Conservation (phyloP, 495 filamentous ascomycete species). For the Penicillium verhagenii region DNA sequence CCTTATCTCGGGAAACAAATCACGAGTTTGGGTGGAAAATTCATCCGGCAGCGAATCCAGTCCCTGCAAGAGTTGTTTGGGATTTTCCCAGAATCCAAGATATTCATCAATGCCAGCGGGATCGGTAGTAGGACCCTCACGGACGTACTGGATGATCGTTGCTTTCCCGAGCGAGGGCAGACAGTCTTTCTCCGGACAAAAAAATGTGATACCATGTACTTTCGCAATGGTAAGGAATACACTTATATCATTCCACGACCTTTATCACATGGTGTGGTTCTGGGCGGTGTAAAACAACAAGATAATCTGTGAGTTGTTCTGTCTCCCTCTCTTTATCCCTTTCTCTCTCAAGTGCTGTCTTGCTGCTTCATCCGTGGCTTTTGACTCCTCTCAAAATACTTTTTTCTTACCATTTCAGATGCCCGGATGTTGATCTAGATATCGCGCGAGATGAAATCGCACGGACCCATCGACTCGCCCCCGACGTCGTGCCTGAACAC, state of each 20-base stretch:
- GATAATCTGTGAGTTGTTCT: conserved; percentile 31
- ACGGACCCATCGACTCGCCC: conserved; percentile 41
- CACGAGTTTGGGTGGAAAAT: conserved; percentile 32
- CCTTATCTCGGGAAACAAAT: conserved; percentile 36
- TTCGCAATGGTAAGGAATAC: conserved; percentile 47
- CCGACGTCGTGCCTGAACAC: conserved; percentile 37
- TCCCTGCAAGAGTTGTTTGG: conserved; percentile 39
- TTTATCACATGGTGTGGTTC: conserved; percentile 39
- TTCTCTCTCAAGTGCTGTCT: too few relatives aligned
- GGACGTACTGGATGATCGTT: conserved; percentile 39
- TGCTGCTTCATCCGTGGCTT: too few relatives aligned
- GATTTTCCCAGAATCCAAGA: conserved; percentile 37
- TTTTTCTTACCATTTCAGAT: conserved; percentile 17
- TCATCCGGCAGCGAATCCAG: conserved; percentile 38
- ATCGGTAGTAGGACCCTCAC: conserved; percentile 35
- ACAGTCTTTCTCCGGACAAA: conserved; percentile 41
- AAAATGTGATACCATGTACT: conserved; percentile 34
- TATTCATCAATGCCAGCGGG: conserved; percentile 49
- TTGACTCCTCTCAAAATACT: too few relatives aligned
- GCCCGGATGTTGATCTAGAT: conserved; percentile 37
- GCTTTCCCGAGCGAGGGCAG: conserved; percentile 44
- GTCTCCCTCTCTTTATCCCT: too few relatives aligned
- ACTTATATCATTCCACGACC: conserved; percentile 53
- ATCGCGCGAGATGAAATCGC: conserved; percentile 43
- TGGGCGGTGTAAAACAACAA: conserved; percentile 48